phyloP scores from a whole-genome alignment of 164 flowering plant genomes.

The Magnolia sinica region DNA sequence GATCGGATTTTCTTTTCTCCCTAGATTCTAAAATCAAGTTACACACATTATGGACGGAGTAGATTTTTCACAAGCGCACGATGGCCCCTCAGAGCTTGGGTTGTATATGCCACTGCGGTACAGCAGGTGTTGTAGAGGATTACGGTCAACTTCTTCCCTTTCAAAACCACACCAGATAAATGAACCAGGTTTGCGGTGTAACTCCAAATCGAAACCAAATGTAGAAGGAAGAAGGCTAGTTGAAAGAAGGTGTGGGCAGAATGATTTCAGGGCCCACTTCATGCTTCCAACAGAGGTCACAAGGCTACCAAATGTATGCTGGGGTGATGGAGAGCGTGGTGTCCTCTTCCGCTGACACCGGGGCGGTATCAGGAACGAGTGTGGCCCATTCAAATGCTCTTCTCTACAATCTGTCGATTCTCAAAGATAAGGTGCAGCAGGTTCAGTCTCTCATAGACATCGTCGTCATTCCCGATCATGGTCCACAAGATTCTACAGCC shows the following conservation, averaged over 20 bases:
- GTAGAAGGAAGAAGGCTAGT: neutral
- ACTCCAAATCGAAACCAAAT: neutral
- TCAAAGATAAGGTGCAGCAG: conserved; percentile 56
- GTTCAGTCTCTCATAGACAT: conserved; percentile 41
- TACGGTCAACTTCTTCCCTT: neutral
- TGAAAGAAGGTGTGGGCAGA: neutral
- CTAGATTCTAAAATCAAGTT: too few relatives aligned
- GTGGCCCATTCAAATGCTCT: conserved; percentile 30
- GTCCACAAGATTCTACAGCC: conserved; percentile 28
- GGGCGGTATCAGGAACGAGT: neutral
- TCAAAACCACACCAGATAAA: neutral
- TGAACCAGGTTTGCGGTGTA: neutral
- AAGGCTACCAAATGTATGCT: conserved; percentile 24
- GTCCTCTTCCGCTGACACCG: conserved; percentile 15
- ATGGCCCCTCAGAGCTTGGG: too few relatives aligned
- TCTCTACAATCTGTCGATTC: conserved; percentile 46
- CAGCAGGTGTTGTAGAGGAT: too few relatives aligned
- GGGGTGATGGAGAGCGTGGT: conserved; percentile 11
- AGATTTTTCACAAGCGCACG: too few relatives aligned
- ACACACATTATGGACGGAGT: too few relatives aligned
- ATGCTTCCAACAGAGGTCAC: conserved; percentile 26
- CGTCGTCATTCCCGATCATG: conserved; percentile 27
- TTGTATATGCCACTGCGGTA: too few relatives aligned
- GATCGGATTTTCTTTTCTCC: too few relatives aligned
- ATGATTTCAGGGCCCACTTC: conserved; percentile 30